Evolutionary conservation across 768 basidiomycete genomes (phyloP).

Genomic region (Pilatotrama ljubarskyi): DNA sequence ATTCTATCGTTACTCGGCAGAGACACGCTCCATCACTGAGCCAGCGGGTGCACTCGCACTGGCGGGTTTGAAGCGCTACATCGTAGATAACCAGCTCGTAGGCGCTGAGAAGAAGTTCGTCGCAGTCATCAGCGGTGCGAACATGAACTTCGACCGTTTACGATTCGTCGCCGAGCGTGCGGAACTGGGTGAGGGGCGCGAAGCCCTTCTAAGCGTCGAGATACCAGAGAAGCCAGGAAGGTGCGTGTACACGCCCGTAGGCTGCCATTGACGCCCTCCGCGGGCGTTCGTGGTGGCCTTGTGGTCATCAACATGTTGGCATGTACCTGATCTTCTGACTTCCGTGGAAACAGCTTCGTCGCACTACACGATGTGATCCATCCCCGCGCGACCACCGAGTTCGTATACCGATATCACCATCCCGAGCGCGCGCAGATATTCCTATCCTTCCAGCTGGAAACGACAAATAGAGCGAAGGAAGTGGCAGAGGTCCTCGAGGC

Average conservation of each 20-base stretch:
- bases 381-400: slow-evolving; percentile 93
- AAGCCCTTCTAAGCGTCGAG: slow-evolving; percentile 91
- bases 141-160: slow-evolving; percentile 98
- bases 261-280: not conserved
- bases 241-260: slow-evolving; percentile 37
- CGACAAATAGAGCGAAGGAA: slow-evolving; percentile 56
- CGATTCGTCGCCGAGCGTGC: slow-evolving; percentile 99
- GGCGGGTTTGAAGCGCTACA: slow-evolving; percentile 89
- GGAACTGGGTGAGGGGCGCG: slow-evolving; percentile 92
- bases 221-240: slow-evolving; percentile 93
- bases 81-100: slow-evolving; percentile 75
- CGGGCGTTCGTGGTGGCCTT: not conserved
- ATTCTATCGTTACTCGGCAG: slow-evolving; percentile 39
- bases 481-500: slow-evolving; percentile 61
- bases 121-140: slow-evolving; percentile 91
- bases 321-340: not conserved
- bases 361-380: slow-evolving; percentile 84
- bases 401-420: slow-evolving; percentile 87
- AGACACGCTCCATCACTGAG: slow-evolving; percentile 94
- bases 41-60: slow-evolving; percentile 93
- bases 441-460: slow-evolving; percentile 84
- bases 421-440: slow-evolving; percentile 80
- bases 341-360: slow-evolving; percentile 62
- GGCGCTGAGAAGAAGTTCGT: slow-evolving; percentile 88
- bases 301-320: not conserved